Conservation (phyloP, 768 basidiomycete species). For the Lanmaoa rubissima region DNA sequence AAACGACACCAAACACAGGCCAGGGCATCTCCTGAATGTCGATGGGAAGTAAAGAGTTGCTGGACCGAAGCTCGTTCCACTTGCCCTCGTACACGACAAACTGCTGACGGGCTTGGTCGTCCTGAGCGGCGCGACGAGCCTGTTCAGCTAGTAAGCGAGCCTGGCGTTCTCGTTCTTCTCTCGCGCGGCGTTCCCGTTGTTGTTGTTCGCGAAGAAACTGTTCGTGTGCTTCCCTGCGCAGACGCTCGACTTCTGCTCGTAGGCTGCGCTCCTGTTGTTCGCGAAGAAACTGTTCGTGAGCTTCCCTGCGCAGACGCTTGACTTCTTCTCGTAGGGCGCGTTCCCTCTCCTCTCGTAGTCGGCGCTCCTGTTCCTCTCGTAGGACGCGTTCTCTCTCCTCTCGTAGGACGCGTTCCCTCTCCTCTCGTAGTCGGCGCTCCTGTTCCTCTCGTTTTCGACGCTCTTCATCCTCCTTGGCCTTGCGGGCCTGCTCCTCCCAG, state of each 20-base stretch:
- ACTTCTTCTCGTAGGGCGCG: slow-evolving; percentile 14
- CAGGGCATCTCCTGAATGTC: slow-evolving; percentile 41
- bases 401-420: neutral
- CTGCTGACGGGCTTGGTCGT: slow-evolving; percentile 5
- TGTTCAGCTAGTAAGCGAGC: slow-evolving; percentile 24
- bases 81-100: slow-evolving; percentile 34
- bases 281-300: slow-evolving; percentile 1
- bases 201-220: slow-evolving; percentile 4
- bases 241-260: slow-evolving; percentile 19
- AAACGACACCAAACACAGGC: slow-evolving; percentile 36
- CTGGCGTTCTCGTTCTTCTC: slow-evolving; percentile 20
- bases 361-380: too few relatives aligned
- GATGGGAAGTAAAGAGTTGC: slow-evolving; percentile 17
- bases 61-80: slow-evolving; percentile 36
- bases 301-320: slow-evolving; percentile 11
- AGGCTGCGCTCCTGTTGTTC: slow-evolving; percentile 2
- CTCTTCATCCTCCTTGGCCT: slow-evolving; percentile 15
- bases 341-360: slow-evolving; percentile 4
- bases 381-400: slow-evolving; percentile 20
- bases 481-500: slow-evolving; percentile 6
- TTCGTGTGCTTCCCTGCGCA: slow-evolving; percentile 4
- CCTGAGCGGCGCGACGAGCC: slow-evolving; percentile 5
- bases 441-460: slow-evolving; percentile 9
- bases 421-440: slow-evolving; percentile 6
- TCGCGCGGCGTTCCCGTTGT: slow-evolving; percentile 15